phyloP scores from a whole-genome alignment of 2,329 filamentous ascomycete species.

The Neoscytalidium dimidiatum region DNA sequence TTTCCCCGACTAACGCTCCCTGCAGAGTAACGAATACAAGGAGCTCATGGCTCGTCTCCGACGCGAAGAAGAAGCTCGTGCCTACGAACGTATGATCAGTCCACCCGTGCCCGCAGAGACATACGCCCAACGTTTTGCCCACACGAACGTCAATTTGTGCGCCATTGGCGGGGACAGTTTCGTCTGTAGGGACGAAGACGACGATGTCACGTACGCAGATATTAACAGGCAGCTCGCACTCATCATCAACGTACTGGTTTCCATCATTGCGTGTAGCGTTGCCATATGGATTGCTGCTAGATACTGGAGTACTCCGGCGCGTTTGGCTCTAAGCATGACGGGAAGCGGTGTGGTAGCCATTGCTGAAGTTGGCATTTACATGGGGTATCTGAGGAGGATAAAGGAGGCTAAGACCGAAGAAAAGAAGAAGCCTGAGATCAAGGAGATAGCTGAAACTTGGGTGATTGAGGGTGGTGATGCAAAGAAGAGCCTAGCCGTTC shows the following conservation, averaged over 20 bases:
- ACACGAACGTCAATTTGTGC: conserved; percentile 56
- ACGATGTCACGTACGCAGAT: conserved; percentile 70
- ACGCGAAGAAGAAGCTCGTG: conserved; percentile 75
- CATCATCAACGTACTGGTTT: conserved; percentile 87
- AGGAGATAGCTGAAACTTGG: conserved; percentile 73
- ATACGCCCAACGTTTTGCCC: conserved; percentile 61
- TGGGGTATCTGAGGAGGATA: conserved; percentile 72
- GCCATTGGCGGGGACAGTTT: conserved; percentile 33
- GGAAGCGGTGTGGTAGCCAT: conserved; percentile 70
- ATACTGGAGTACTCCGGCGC: conserved; percentile 72
- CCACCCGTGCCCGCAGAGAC: conserved; percentile 58
- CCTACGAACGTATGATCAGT: conserved; percentile 79
- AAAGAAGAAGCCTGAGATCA: conserved; percentile 62
- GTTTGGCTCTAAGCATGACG: conserved; percentile 70
- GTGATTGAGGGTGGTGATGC: conserved; percentile 44
- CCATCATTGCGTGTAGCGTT: conserved; percentile 75
- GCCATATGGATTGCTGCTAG: conserved; percentile 77
- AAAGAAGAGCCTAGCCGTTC: background rate
- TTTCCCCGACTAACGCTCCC: background rate
- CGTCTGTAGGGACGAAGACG: conserved; percentile 46
- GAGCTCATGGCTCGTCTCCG: conserved; percentile 84
- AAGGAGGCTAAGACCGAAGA: conserved; percentile 67
- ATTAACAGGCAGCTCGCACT: conserved; percentile 80
- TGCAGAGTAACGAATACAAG: conserved; percentile 77
- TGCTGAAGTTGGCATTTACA: conserved; percentile 77